Evolutionary conservation across 2,329 filamentous ascomycete species (phyloP).

Genomic region (Pestalotiopsis sp.): DNA sequence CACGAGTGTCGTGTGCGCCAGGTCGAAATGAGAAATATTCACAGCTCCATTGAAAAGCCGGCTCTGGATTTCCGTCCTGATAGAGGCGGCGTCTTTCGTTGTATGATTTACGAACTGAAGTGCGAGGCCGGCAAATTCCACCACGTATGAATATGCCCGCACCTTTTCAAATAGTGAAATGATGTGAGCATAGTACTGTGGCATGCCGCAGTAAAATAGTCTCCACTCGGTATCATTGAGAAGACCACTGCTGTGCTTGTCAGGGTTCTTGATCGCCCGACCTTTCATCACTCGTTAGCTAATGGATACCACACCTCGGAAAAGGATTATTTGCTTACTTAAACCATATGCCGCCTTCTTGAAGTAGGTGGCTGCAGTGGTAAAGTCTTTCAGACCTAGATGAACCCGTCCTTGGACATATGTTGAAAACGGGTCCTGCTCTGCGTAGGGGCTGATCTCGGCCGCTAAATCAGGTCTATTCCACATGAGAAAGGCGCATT

Average conservation of each 20-base stretch:
- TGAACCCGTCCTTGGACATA: conserved; percentile 86
- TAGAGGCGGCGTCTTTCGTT: conserved; percentile 37
- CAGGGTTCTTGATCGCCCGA: conserved; percentile 43
- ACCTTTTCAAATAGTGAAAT: conserved; percentile 79
- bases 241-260: conserved; percentile 65
- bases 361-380: conserved; percentile 75
- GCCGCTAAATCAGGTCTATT: conserved; percentile 63
- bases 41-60: conserved; percentile 84
- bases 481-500: conserved; percentile 64
- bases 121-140: conserved; percentile 80
- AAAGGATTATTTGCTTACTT: conserved; percentile 63
- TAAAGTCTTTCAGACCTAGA: conserved; percentile 74
- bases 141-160: conserved; percentile 77
- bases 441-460: conserved; percentile 59
- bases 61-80: conserved; percentile 74
- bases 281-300: conserved; percentile 39
- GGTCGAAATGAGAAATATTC: conserved; percentile 77
- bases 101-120: conserved; percentile 61
- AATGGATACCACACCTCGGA: not conserved
- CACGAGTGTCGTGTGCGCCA: conserved; percentile 79
- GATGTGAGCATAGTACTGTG: conserved; percentile 87
- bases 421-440: conserved; percentile 64
- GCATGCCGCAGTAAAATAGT: conserved; percentile 70
- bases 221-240: conserved; percentile 77
- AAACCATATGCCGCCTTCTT: conserved; percentile 81